A percentile compares a stretch with the other conserved stretches of the same genome.
These are phyloP conservation scores for Platanus orientalis DNA, from an alignment of 164 flowering plant species.

Conservation along the genomic window DNA sequence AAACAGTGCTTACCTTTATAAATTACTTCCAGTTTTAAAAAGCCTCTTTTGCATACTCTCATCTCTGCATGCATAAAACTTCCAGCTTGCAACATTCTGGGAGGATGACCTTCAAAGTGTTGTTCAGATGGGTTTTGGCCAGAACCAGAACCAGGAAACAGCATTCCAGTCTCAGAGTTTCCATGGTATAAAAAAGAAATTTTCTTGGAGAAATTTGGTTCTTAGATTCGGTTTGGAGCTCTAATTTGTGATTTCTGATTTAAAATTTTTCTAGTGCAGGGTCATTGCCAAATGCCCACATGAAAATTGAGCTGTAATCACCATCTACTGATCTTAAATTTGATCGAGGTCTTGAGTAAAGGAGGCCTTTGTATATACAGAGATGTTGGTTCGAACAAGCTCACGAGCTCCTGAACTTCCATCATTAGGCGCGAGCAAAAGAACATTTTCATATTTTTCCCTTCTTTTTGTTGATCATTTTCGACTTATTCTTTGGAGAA, in stretches of 20 bases:
- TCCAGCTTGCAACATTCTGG: conserved; percentile 57
- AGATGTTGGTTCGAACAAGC: conserved; percentile 13
- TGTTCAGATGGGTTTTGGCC: conserved; percentile 86
- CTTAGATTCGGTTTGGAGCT: background rate
- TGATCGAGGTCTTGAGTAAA: conserved; percentile 23
- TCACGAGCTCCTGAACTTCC: conserved; percentile 11
- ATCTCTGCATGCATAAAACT: background rate
- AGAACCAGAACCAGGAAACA: conserved; percentile 36
- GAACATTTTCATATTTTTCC: conserved; percentile 8
- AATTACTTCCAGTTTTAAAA: no score
- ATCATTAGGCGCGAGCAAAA: conserved; percentile 13
- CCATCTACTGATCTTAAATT: conserved; percentile 18
- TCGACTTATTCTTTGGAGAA: conserved; percentile 37
- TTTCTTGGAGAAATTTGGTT: background rate
- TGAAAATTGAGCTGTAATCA: conserved; percentile 63
- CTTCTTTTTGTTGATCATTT: conserved; percentile 20
- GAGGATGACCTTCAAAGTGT: conserved; percentile 84
- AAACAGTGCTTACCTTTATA: background rate
- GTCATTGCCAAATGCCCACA: conserved; percentile 41
- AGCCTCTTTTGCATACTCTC: background rate
- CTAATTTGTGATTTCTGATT: conserved; percentile 4
- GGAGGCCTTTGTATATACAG: conserved; percentile 47
- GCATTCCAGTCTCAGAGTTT: conserved; percentile 20
- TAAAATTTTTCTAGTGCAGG: conserved; percentile 38
- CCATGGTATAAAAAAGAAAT: conserved; percentile 28